Evolutionary conservation across 208 protist species (phyloP), one percentile per base, ranked within the genome.

Genomic region (Trypanosoma mega): DNA sequence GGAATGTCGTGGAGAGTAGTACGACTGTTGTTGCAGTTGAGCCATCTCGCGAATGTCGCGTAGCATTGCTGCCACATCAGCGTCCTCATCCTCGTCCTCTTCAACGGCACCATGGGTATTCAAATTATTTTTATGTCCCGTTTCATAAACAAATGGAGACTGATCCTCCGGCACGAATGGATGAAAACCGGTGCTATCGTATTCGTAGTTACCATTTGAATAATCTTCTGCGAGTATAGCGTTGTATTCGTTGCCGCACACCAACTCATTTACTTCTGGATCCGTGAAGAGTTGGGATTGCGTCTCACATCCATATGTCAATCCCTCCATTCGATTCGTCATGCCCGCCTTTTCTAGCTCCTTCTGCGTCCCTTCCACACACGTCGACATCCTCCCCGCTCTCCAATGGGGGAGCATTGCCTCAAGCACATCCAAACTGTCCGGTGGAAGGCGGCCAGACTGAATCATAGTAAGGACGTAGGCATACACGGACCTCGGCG

Each of bases 11-110:
- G 12, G 56, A 8, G 29, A 29, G 12, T 41, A 50, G 37, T 66
- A 58, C 3, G 74, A 63, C 67, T 78, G 59, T 7, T 8, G 49
- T 27, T 63, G 63, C 9, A 72, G 56, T 18, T 72, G 65, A 11
- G 47, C 43, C 18, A 41, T 27, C n/a, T 64, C 57, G 31, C 65
- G 43, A 60, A 72, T 59, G 24, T 30, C 56, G 11, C 58, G 57
- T 30, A 72, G 36, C 55, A 72, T 72, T 18, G 33, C 57, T 18
- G 29, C 52, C 21, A 72, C 47, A 53, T 64, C 65, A 27, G 55
- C 65, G 36, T 64, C 65, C 20, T 72, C 65, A 39, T 72, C 57
- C 26, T 60, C 51, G 23, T 61, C 56, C 41, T 60, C 23, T 24
- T 24, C 31, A 26, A 36, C 21, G 14, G 8, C 31, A 23, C 46